Evolutionary conservation across 2,329 filamentous ascomycete genomes (phyloP).

Genomic region (Fusarium sp.): DNA sequence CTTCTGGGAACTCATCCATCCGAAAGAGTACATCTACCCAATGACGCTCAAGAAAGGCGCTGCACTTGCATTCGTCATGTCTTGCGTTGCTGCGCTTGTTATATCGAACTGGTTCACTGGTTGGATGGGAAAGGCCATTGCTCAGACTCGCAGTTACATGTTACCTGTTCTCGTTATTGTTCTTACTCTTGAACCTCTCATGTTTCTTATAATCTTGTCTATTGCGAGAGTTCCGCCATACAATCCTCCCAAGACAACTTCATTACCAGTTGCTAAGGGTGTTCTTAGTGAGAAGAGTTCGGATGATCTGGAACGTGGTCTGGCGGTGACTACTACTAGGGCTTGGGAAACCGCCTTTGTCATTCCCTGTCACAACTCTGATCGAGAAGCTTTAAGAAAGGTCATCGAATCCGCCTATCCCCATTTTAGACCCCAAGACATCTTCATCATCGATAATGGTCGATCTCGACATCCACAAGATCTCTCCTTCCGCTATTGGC

Average conservation of each 20-base stretch:
- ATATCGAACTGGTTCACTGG: background rate
- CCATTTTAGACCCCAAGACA: slow-evolving; percentile 4
- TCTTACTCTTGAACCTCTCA: slow-evolving; percentile 3
- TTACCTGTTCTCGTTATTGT: background rate
- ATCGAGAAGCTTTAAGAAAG: background rate
- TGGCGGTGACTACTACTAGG: fast-evolving
- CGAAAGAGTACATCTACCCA: background rate
- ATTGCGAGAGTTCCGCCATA: background rate
- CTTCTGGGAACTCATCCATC: slow-evolving; percentile 4
- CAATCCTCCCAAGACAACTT: background rate
- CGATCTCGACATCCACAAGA: background rate
- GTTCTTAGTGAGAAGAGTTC: background rate
- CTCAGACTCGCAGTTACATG: slow-evolving; percentile 1
- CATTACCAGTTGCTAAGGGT: background rate
- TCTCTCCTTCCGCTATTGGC: slow-evolving; percentile 1
- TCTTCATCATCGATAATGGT: slow-evolving; percentile 5
- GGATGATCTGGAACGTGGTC: background rate
- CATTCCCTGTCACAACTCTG: background rate
- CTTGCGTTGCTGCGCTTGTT: background rate
- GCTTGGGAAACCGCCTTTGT: slow-evolving; percentile 5
- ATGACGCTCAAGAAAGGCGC: slow-evolving; percentile 1
- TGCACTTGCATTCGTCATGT: background rate
- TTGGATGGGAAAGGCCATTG: background rate
- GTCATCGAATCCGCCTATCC: background rate
- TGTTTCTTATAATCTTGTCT: slow-evolving; percentile 9